phyloP scores from a whole-genome alignment of 2,329 filamentous ascomycete genomes.

The Westerdykella ornata region DNA sequence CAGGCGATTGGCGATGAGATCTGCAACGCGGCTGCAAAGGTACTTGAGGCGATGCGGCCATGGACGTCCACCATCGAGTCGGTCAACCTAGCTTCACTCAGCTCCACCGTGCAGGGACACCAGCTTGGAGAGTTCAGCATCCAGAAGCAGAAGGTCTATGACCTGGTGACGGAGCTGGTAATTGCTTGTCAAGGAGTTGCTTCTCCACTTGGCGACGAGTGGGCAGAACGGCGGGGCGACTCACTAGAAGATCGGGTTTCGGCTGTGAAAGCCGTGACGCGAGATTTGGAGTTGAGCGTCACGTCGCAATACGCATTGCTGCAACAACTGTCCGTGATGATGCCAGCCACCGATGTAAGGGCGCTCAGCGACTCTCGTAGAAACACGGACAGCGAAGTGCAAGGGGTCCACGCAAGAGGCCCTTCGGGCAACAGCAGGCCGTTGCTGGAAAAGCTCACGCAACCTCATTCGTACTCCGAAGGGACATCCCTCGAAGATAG shows the following conservation, averaged over 20 bases:
- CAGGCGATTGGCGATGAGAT: constrained; percentile 74
- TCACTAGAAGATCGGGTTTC: constrained; percentile 80
- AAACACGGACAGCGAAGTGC: constrained; percentile 36
- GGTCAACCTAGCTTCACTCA: constrained; percentile 75
- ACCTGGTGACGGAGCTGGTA: constrained; percentile 83
- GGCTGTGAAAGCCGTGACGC: constrained; percentile 68
- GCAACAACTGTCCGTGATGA: constrained; percentile 77
- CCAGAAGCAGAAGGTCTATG: constrained; percentile 90
- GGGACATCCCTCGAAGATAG: constrained; percentile 37
- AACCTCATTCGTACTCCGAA: constrained; percentile 62
- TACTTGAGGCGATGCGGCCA: constrained; percentile 80
- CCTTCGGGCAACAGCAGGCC: constrained; percentile 36
- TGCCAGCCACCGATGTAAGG: constrained; percentile 44
- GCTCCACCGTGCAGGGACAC: constrained; percentile 72
- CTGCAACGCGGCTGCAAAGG: constrained; percentile 68
- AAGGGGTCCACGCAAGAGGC: constrained; percentile 23
- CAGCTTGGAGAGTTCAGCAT: constrained; percentile 80
- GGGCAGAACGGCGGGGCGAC: constrained; percentile 86
- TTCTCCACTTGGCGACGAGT: constrained; percentile 86
- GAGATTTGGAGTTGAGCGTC: constrained; percentile 77
- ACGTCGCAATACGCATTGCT: constrained; percentile 83
- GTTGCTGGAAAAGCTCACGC: constrained; percentile 48
- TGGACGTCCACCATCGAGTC: constrained; percentile 90
- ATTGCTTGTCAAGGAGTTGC: constrained; percentile 86
- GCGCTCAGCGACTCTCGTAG: constrained; percentile 33